Base-by-base conservation (phyloP, 352 stramenopile genomes). In the Pseudoperonospora humuli region DNA sequence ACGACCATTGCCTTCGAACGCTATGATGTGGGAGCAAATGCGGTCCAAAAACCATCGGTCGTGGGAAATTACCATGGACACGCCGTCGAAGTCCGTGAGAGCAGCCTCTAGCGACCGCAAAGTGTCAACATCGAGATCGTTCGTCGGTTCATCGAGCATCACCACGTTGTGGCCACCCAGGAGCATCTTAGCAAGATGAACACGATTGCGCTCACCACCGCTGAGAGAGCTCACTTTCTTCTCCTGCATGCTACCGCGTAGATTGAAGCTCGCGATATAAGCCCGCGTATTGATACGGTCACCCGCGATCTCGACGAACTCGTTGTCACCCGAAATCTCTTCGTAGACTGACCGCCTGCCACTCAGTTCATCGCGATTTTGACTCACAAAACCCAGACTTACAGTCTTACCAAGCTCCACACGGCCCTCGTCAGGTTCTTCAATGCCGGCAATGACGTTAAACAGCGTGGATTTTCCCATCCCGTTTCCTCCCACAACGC, bases 401-500 rank as follows among this genome's bases (percentile, higher is more conserved):
- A 88, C 81, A 2, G 77, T 92, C 60, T 89, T 86, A 11, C 79
- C 76, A 0, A 89, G 49, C 43, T 77, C 71, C 15, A 94, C 66
- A 0, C 21, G 70, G 25, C 85, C 93, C 5, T 75, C 62, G 57
- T 97, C 93, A 14, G 74, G 66, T 20, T 64, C 62, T 58, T 98
- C 93, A 27, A 84, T 75, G 3, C 88, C 95, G 10, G 97, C 76
- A 29, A 99, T 72, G 39, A 99, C 81, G 45, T 96, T 95, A 31
- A 99, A 85, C 3, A 99, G 68, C 20, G 96, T 99, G 36, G 68
- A 95, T 64, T 99, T 99, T 21, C 96, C 96, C 34, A 87, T 95
- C 36, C 96, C 96, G 69, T 99, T 99, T 19, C 91, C 81, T 19
- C 97, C 97, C n/a, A 99, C 78, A 37, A 99, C 90, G 17, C 94